Base-by-base conservation (phyloP, 352 stramenopile genomes). In the Pythium insidiosum region DNA sequence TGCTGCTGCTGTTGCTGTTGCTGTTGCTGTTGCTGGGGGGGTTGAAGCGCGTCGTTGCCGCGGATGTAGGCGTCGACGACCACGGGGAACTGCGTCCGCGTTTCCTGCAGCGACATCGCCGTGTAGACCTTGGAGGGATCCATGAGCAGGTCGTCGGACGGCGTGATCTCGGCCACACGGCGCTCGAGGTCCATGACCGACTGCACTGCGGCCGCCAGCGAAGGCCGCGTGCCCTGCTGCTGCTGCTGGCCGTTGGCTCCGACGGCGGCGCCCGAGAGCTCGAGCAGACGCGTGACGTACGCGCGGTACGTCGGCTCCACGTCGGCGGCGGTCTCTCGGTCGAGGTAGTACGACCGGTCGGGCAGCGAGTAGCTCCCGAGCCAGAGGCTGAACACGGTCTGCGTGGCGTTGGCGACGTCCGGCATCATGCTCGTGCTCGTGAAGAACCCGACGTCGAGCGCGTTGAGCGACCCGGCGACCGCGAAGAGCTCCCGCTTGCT, bases 331-430 rank as follows among this genome's bases (percentile, higher is more conserved):
- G 61, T 58, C 16, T 55, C 37, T 3, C 50, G 43, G 47, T 97
- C 74, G 46, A 88, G 81, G 45, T 97, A 91, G 59, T 97, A 96
- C 57, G 91, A 88, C 21, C 76, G 57, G 50, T 95, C 79, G 1
- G 84, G 74, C 6, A 98, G 62, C 24, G 62, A 73, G 31, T 97
- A 66, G 6, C 92, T 63, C 7, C 53, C 66, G 47, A 93, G 67
- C 25, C 53, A 63, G 3, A 97, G 51, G 58, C 93, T 81, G 3
- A 85, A 58, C n/a, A 92, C 60, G 43, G 81, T 88, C 40, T 67
- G 53, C 43, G 84, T 75, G 11, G 66, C 74, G 50, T 96, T 80
- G 42, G 88, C 77, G 37, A 67, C 87, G 43, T 93, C 84, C 1
- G 71, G 63, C 28, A 57, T 57, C 0, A 75, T 59, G 23, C 61